Evolutionary conservation across 1,139 yeast species (phyloP), one percentile per base, ranked within the genome.

Genomic region (Schwanniomyces etchellsii): DNA sequence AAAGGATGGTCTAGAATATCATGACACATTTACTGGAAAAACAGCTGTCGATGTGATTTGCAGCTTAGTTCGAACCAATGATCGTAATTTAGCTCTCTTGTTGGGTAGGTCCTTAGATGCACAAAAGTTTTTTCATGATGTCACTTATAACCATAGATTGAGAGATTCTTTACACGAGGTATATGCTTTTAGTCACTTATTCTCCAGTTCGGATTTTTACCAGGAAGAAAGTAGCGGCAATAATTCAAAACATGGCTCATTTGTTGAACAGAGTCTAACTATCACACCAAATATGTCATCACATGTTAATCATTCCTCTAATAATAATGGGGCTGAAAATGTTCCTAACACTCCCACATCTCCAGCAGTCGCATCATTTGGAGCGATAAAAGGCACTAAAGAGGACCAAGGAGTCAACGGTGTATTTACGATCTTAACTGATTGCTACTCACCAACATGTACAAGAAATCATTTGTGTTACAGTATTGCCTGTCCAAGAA

Each of bases 381-480:
- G 17, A n/a, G n/a, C n/a, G n/a, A 28, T 22, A 17, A 33, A 32
- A 10, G 35, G 36, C 11, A n/a, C 27, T 3, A 35, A 35, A 20
- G 44, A 46, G 9, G 24, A 45, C 28, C 52, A 60, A 7, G 60
- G 73, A 1, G 88, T 85, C 9, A 85, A 85, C 55, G 98, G 98
- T 43, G 95, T 91, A 4, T 93, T 91, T 52, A 89, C 96, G 1
- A 64, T 91, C 28, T 64, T 91, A 39, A 85, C 97, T 0, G 96
- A 89, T 47, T 91, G 98, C 58, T 91, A 91, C 50, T 88, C 96
- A 0, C 95, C 98, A 21, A 91, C 98, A 0, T 91, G 98, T 60
- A 81, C 95, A 4, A 66, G 95, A 33, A 94, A 86, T 49, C 70
- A 76, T 22, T 64, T 91, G 27, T 91, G 98, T 58, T 91, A 91